Evolutionary conservation across 805 yeast genomes (phyloP), one percentile per base, ranked within the genome.

Genomic region (Barnettozyma californica): DNA sequence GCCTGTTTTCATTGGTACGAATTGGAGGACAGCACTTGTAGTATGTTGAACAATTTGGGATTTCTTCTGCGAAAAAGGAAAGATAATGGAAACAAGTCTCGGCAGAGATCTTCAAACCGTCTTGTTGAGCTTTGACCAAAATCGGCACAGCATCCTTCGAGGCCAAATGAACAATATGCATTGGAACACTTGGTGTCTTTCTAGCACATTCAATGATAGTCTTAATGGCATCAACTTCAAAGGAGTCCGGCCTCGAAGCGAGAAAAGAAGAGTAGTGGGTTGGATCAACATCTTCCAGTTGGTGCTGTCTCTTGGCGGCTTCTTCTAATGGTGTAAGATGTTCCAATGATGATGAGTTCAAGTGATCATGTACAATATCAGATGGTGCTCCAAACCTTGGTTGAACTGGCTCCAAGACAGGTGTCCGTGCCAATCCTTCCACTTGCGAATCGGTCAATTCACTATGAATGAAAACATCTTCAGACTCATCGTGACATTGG

Each of bases 1-100:
- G 66, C 55, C 94, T 75, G 65, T 92, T 92, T 40, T 75, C 74
- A 53, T 84, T 82, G 1, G 85, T 71, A 52, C 98, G 73, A 55
- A 91, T 91, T 2, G 98, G 98, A 1, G 98, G 98, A 65, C 97
- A 92, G 63, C 97, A 92, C 67, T 91, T 91, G 75, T 77, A 88
- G 60, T 84, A 87, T 5, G 97, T 91, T 13, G 84, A 81, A 45
- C 87, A 80, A 57, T 81, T 77, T 18, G 89, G 83, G 47, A 91
- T 88, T 21, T 74, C 72, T 61, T 91, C 97, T 3, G 96, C 87
- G 3, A 76, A 73, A 40, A 91, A 72, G 2, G 92, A 77, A 46
- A 91, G 71, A 65, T 91, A 91, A 64, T 91, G 98, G 78, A 90
- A 91, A 65, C 98, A 91, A 0, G 98, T 92, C 65, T 91, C 98